Conservation (phyloP, 192 early-diverging fungal genomes). For the Anaeromyces robustus region DNA sequence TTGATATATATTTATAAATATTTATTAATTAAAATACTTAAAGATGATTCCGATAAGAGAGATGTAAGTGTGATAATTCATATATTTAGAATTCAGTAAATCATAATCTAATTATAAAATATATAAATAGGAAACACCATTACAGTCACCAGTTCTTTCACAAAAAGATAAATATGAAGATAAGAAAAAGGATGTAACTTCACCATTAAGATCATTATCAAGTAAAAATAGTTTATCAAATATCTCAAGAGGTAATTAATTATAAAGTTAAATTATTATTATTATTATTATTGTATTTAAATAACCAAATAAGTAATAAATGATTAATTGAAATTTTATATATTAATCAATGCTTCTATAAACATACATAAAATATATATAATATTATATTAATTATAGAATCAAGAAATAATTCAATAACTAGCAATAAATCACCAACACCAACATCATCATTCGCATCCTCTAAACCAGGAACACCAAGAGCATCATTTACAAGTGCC, state of each 20-base stretch:
- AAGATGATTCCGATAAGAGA: neutral
- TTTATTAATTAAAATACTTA: too few relatives aligned
- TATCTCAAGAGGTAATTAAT: neutral
- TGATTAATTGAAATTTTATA: too few relatives aligned
- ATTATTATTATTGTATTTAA: too few relatives aligned
- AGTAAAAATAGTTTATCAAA: neutral
- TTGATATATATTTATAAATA: too few relatives aligned
- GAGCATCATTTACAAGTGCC: neutral
- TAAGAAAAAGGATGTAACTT: neutral
- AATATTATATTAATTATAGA: too few relatives aligned
- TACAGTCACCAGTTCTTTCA: neutral
- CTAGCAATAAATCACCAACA: constrained; percentile 9
- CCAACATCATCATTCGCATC: constrained; percentile 10
- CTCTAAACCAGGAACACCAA: constrained; percentile 4
- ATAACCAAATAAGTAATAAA: too few relatives aligned
- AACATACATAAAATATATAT: too few relatives aligned
- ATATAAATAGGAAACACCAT: neutral
- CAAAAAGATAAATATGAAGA: neutral
- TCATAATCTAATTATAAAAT: too few relatives aligned
- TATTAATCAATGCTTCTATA: too few relatives aligned
- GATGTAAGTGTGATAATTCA: constrained; percentile 13
- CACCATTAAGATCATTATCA: neutral
- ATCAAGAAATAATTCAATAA: constrained; percentile 4
- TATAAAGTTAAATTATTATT: too few relatives aligned
- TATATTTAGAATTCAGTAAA: too few relatives aligned